phyloP scores from a whole-genome alignment of 2,329 filamentous ascomycete genomes.

The Xylariomycetidae sp. region DNA sequence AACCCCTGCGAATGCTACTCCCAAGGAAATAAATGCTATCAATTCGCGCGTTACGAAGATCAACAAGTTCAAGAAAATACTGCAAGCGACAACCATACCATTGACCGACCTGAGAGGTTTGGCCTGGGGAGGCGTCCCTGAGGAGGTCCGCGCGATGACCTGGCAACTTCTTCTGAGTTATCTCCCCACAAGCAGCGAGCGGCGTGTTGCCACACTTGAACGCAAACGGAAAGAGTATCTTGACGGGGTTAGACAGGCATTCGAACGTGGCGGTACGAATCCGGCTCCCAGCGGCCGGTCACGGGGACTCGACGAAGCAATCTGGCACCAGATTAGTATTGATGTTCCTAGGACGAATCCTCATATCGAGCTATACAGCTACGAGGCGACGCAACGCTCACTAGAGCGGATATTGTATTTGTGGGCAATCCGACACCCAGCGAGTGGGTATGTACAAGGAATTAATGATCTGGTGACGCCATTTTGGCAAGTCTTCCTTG shows the following conservation, averaged over 20 bases:
- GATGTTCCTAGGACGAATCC: conserved; percentile 95
- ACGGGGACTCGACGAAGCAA: conserved; percentile 83
- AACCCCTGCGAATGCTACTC: conserved; percentile 65
- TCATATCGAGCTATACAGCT: conserved; percentile 89
- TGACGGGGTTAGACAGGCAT: conserved; percentile 76
- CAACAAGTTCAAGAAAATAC: conserved; percentile 96
- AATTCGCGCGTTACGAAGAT: conserved; percentile 87
- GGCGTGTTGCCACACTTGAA: conserved; percentile 83
- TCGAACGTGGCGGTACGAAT: conserved; percentile 58
- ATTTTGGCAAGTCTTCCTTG: conserved; percentile 96
- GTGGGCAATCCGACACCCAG: conserved; percentile 96
- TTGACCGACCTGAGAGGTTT: conserved; percentile 76
- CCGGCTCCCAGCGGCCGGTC: conserved; percentile 39
- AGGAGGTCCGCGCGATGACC: conserved; percentile 97
- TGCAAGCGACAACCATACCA: conserved; percentile 87
- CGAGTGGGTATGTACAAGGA: conserved; percentile 95
- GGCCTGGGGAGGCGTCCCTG: conserved; percentile 91
- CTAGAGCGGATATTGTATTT: conserved; percentile 93
- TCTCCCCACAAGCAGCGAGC: conserved; percentile 91
- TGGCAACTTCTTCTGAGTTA: conserved; percentile 96
- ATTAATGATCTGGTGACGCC: conserved; percentile 98
- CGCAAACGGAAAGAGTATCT: conserved; percentile 95
- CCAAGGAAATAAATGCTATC: conserved; percentile 81
- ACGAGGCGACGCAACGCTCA: conserved; percentile 91
- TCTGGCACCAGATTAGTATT: conserved; percentile 99